Evolutionary conservation across 495 filamentous ascomycete species (phyloP).

Genomic region (Diplogelasinospora grovesii): DNA sequence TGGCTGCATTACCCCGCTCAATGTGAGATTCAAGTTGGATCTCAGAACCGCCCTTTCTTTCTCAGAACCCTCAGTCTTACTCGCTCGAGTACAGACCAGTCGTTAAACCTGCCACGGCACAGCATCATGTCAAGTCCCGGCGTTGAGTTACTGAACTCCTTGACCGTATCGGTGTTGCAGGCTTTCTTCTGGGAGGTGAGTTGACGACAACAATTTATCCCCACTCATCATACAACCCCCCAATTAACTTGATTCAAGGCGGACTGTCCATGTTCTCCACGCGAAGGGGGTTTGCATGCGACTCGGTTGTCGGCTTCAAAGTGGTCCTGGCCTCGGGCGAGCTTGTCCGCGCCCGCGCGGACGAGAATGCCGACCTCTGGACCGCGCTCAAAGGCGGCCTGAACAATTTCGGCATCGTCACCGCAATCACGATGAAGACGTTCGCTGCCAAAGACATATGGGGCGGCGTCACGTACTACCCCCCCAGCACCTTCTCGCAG

Average conservation of each 20-base stretch:
- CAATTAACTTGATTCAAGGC: no score
- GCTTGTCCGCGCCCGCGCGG: constrained; percentile 36
- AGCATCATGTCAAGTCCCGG: no score
- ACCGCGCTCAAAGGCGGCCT: constrained; percentile 45
- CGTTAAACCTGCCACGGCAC: no score
- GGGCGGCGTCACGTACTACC: constrained; percentile 11
- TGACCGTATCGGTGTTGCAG: constrained; percentile 44
- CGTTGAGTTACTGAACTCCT: no score
- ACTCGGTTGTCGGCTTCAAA: constrained; percentile 38
- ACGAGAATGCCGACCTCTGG: constrained; percentile 40
- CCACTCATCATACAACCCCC: no score
- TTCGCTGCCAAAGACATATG: constrained; percentile 18
- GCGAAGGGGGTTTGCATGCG: constrained; percentile 34
- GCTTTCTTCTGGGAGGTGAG: constrained; percentile 47
- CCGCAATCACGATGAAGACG: constrained; percentile 29
- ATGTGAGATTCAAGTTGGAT: no score
- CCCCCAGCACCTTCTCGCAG: no score
- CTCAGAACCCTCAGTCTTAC: no score
- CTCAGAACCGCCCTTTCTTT: no score
- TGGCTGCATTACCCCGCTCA: no score
- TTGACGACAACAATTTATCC: no score
- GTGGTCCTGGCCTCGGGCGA: constrained; percentile 41
- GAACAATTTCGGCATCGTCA: constrained; percentile 50
- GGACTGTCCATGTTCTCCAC: constrained; percentile 40
- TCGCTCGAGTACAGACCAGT: no score